Conservation (phyloP, 805 yeast species). For the Candida yuanshanica region DNA sequence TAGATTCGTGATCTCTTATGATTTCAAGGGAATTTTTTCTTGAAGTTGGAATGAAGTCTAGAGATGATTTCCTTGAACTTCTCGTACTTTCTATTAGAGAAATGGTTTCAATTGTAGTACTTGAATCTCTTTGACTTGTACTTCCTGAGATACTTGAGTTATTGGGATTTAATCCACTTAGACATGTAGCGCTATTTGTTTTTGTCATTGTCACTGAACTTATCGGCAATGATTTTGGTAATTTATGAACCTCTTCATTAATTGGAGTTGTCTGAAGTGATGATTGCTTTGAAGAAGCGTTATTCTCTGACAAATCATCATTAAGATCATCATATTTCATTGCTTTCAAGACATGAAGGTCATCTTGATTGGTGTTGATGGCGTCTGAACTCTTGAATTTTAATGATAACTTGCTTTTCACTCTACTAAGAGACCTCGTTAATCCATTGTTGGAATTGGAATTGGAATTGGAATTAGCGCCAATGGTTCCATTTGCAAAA, state of each 20-base stretch:
- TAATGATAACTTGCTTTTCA: conserved; percentile 17
- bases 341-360: conserved; percentile 12
- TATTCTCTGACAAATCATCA: no score
- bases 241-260: no score
- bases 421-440: conserved; percentile 20
- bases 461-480: no score
- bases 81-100: neutral
- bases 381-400: conserved; percentile 10
- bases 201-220: no score
- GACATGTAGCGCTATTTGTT: no score
- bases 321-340: conserved; percentile 22
- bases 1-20: neutral
- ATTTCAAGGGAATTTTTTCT: neutral
- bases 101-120: neutral
- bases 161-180: no score
- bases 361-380: conserved; percentile 3
- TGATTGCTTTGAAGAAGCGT: neutral
- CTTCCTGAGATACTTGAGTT: neutral
- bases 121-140: neutral
- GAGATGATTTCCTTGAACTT: neutral
- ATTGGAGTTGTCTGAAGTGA: conserved; percentile 1
- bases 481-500: no score
- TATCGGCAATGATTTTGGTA: no score
- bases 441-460: conserved; percentile 2
- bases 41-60: neutral